Evolutionary conservation across 1,139 yeast genomes (phyloP).

Genomic region (Hemisphaericaspora xylofermentans): DNA sequence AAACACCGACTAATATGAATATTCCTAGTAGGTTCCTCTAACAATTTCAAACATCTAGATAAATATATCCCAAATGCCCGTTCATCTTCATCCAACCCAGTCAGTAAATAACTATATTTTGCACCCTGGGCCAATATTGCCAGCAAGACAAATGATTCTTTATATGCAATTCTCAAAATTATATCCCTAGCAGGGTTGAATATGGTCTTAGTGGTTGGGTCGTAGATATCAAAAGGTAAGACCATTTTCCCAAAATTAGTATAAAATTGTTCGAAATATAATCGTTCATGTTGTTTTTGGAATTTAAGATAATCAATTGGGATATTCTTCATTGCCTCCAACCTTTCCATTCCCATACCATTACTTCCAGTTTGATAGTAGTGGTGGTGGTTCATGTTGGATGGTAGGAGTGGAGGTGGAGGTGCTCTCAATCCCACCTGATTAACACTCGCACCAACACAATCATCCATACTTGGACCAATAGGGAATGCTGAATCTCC

Average conservation of each 20-base stretch:
- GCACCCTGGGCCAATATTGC: conserved; percentile 71
- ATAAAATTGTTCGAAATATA: conserved; percentile 52
- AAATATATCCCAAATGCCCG: conserved; percentile 57
- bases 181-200: conserved; percentile 60
- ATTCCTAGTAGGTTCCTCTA: conserved; percentile 38
- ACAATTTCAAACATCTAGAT: conserved; percentile 51
- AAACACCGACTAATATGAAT: conserved; percentile 16
- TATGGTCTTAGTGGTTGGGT: conserved; percentile 11
- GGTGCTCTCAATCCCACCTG: no score
- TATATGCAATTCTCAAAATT: conserved; percentile 51
- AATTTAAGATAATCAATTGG: conserved; percentile 27
- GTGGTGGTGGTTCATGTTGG: no score
- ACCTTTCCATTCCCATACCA: conserved; percentile 4
- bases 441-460: no score
- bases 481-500: conserved; percentile 17
- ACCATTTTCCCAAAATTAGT: conserved; percentile 52
- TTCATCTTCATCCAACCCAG: conserved; percentile 33
- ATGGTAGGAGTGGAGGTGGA: no score
- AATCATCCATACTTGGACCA: no score
- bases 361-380: conserved; percentile 1
- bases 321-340: conserved; percentile 12
- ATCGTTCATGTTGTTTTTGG: conserved; percentile 36
- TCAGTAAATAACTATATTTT: conserved; percentile 34
- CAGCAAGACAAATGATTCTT: conserved; percentile 56
- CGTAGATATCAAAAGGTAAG: conserved; percentile 56